Percentiles rank a stretch among this genome's conserved stretches.
Conservation (phyloP, 768 basidiomycete genomes). For the Megacollybia marginata region DNA sequence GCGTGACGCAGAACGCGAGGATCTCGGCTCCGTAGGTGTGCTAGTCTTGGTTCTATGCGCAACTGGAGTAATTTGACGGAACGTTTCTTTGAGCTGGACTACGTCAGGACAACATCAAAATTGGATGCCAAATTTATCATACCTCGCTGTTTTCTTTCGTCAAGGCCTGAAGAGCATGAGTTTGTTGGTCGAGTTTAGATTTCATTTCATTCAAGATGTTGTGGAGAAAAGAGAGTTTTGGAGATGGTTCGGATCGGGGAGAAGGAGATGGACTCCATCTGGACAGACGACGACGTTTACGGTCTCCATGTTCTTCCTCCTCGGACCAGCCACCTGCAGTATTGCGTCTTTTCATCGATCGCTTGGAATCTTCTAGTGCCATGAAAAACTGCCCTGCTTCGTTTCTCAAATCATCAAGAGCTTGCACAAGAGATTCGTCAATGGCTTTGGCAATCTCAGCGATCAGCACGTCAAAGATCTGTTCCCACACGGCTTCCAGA, state of each 20-base stretch:
- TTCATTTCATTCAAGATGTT: conserved; percentile 38
- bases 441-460: conserved; percentile 33
- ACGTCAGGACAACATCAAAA: not conserved
- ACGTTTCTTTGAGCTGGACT: no score
- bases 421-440: conserved; percentile 22
- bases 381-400: conserved; percentile 15
- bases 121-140: conserved; percentile 7
- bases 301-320: not conserved
- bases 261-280: not conserved
- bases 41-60: not conserved
- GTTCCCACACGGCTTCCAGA: conserved; percentile 39
- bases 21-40: not conserved
- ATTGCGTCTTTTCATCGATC: not conserved
- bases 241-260: not conserved
- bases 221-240: conserved; percentile 9
- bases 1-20: not conserved
- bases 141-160: conserved; percentile 44
- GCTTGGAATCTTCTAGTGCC: conserved; percentile 4
- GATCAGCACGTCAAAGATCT: conserved; percentile 34
- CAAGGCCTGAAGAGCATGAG: conserved; percentile 31
- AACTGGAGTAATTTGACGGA: no score
- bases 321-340: not conserved
- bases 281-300: not conserved
- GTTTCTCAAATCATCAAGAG: conserved; percentile 24
- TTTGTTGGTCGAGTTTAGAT: conserved; percentile 41